Evolutionary conservation across 169 alveolate genomes (phyloP), one percentile per base, ranked within the genome.

Genomic region (Amoebophrya sp.): DNA sequence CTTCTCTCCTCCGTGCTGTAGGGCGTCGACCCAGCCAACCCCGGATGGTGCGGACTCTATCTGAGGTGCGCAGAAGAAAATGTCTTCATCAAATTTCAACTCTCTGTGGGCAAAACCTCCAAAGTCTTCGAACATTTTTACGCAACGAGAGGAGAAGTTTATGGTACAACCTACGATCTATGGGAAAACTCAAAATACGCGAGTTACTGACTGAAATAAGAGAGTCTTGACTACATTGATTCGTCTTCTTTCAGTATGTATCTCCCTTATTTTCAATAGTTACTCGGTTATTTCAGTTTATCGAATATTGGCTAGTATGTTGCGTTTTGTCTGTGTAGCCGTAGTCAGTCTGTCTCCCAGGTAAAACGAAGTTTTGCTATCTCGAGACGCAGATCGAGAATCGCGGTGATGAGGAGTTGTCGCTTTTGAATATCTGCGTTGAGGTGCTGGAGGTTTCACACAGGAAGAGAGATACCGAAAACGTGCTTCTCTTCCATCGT

Each of bases 1-100:
- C n/a, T n/a, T n/a, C n/a, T n/a, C n/a, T n/a, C n/a, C n/a, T n/a
- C n/a, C n/a, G n/a, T n/a, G n/a, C n/a, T n/a, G 6, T 18, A 65
- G 83, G 83, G 83, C 26, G n/a, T 65, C 83, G 83, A 65, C 36
- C 36, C 36, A 1, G 83, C 36, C 38, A 65, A 65, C 83, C 83
- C 83, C 10, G 83, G 83, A 36, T 65, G 83, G 83, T 65, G 83
- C 83, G 83, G 83, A 36, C 83, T 65, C 38, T 65, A 65, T 36
- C 83, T 65, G 33, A 29, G 83, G 33, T 65, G 83, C 83, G 33
- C 36, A 29, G 83, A 65, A 26, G 83, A 65, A 36, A 65, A 65
- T 36, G 83, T 65, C 38, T 65, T 65, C 83, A 26, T 65, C 83
- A 65, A 65, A 36, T 65, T 65, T 36, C 83, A 65, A 18, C 83